Conservation (phyloP, 2,329 filamentous ascomycete species). For the Colletotrichum horii region DNA sequence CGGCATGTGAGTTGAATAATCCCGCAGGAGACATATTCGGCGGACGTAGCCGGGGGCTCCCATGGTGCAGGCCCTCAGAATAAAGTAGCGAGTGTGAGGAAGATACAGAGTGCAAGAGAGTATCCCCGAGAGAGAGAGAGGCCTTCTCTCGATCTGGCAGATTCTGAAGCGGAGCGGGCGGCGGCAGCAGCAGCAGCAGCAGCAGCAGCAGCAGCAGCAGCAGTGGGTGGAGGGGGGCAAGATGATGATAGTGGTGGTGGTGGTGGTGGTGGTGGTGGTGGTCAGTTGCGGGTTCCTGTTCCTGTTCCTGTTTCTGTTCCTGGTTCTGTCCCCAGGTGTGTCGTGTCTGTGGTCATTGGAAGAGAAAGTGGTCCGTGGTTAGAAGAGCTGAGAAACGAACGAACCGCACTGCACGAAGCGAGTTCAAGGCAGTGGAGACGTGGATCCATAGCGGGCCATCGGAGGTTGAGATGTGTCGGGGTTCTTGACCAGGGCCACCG, state of each 20-base stretch:
- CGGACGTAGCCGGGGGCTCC: background rate
- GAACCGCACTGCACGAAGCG: slow-evolving; percentile 4
- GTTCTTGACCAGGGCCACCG: background rate
- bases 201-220: background rate
- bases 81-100: background rate
- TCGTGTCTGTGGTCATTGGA: background rate
- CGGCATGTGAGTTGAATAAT: slow-evolving; percentile 18
- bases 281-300: background rate
- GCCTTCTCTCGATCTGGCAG: background rate
- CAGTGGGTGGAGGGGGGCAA: no score
- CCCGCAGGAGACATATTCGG: slow-evolving; percentile 10
- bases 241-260: background rate
- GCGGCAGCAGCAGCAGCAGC: no score
- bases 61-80: background rate
- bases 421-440: slow-evolving; percentile 5
- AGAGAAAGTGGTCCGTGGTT: slow-evolving; percentile 1
- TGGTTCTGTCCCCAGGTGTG: background rate
- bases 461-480: slow-evolving; percentile 14
- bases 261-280: background rate
- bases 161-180: background rate
- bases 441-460: background rate
- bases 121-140: background rate
- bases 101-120: background rate
- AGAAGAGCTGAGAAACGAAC: slow-evolving; percentile 8
- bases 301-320: no score